Evolutionary conservation across 176 grass and related monocot species (phyloP).

Genomic region (Eleusine indica): DNA sequence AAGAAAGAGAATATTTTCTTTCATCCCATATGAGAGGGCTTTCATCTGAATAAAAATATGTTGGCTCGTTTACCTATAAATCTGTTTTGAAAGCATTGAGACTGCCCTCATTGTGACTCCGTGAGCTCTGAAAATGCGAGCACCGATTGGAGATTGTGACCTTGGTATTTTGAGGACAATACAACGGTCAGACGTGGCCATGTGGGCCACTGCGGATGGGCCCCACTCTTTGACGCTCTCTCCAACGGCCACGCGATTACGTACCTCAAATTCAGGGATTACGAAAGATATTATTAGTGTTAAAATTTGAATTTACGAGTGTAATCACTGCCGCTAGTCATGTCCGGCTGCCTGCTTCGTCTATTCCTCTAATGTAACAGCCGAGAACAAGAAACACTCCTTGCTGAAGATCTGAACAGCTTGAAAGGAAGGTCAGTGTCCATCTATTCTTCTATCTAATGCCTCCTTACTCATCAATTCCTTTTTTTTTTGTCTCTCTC

Average conservation of each 20-base stretch:
- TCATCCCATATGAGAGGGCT: no score
- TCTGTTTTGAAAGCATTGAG: no score
- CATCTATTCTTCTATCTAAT: not conserved
- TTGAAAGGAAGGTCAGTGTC: conserved; percentile 21
- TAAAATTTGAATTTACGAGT: not conserved
- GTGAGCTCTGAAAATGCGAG: not conserved
- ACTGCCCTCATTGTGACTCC: no score
- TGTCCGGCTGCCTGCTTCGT: not conserved
- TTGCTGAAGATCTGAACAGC: not conserved
- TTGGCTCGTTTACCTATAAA: no score
- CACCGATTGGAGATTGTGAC: not conserved
- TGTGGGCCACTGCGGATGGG: not conserved
- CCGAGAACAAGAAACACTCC: not conserved
- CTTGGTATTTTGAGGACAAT: not conserved
- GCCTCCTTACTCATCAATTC: not conserved
- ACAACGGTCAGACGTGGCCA: conserved; percentile 1
- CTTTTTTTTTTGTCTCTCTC: not conserved
- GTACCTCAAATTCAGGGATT: conserved; percentile 41
- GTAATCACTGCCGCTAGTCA: conserved; percentile 15
- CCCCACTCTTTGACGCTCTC: not conserved
- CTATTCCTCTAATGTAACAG: not conserved
- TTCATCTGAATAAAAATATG: no score
- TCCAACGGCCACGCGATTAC: conserved; percentile 26
- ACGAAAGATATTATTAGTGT: conserved; percentile 32
- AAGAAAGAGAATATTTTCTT: no score